Evolutionary conservation across 2,329 filamentous ascomycete genomes (phyloP).

Genomic region (Ilyonectria mors-panacis): DNA sequence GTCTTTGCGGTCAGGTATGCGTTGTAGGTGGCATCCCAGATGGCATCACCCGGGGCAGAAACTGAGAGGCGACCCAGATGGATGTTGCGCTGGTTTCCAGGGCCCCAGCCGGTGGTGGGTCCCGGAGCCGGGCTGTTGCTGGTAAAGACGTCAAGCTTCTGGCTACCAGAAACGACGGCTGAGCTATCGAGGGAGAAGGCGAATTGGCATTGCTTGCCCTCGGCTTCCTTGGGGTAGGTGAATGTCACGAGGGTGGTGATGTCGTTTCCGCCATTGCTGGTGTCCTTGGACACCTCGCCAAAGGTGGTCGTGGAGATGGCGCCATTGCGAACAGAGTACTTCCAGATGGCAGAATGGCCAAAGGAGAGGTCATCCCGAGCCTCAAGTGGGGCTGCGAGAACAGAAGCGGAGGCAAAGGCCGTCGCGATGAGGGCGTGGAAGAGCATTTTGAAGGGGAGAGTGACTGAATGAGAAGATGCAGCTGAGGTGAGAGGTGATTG

Average conservation of each 20-base stretch:
- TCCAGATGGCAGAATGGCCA: constrained; percentile 34
- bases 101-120: constrained; percentile 34
- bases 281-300: constrained; percentile 33
- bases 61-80: constrained; percentile 33
- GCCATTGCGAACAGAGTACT: constrained; percentile 40
- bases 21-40: constrained; percentile 23
- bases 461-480: neutral
- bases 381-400: constrained; percentile 36
- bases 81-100: constrained; percentile 45
- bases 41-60: neutral
- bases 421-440: constrained; percentile 34
- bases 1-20: constrained; percentile 23
- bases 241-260: constrained; percentile 48
- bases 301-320: constrained; percentile 27
- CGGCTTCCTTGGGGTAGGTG: constrained; percentile 39
- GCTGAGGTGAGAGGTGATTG: neutral
- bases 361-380: constrained; percentile 31
- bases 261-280: constrained; percentile 41
- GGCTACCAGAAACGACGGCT: constrained; percentile 34
- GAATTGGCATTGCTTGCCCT: constrained; percentile 44
- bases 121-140: constrained; percentile 39
- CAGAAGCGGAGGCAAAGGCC: constrained; percentile 34
- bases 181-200: constrained; percentile 40
- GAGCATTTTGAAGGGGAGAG: constrained; percentile 35
- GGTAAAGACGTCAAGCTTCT: constrained; percentile 47